These are phyloP conservation scores for Fusarium globosum DNA, from an alignment of 2,329 filamentous ascomycete genomes.

Conservation along the genomic window DNA sequence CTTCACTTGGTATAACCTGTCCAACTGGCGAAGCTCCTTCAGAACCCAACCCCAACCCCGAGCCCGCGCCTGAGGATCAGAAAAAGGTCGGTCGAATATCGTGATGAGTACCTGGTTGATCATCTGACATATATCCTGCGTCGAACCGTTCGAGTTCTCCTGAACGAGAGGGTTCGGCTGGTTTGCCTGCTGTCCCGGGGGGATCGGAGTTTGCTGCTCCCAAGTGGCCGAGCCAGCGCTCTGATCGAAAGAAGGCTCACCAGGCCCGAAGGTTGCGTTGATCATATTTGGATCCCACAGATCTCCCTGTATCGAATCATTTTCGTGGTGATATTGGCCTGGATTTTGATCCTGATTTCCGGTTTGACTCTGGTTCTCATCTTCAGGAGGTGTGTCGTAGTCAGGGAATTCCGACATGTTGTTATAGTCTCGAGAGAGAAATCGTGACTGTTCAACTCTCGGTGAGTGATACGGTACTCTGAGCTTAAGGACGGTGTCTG, in stretches of 20 bases:
- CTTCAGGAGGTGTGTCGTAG: too few relatives aligned
- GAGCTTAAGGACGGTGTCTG: neutral
- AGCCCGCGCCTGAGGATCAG: neutral
- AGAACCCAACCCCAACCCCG: neutral
- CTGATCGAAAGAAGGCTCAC: neutral
- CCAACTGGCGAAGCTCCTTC: too few relatives aligned
- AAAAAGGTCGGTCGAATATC: neutral
- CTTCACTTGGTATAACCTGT: too few relatives aligned
- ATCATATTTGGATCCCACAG: neutral
- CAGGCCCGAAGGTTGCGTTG: neutral
- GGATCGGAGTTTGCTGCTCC: neutral
- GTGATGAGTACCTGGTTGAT: neutral
- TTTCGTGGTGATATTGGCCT: neutral
- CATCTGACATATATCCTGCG: accelerated
- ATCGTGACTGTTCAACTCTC: neutral
- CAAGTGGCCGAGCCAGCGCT: neutral
- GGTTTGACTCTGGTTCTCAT: neutral
- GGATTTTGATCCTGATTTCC: neutral
- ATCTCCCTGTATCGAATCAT: neutral
- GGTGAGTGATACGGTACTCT: neutral
- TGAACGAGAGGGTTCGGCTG: neutral
- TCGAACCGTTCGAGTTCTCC: neutral
- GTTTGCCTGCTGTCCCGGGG: neutral
- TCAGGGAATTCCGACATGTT: neutral
- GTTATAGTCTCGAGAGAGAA: neutral